Evolutionary conservation across 2,329 filamentous ascomycete species (phyloP).

Genomic region (Fusarium avenaceum): DNA sequence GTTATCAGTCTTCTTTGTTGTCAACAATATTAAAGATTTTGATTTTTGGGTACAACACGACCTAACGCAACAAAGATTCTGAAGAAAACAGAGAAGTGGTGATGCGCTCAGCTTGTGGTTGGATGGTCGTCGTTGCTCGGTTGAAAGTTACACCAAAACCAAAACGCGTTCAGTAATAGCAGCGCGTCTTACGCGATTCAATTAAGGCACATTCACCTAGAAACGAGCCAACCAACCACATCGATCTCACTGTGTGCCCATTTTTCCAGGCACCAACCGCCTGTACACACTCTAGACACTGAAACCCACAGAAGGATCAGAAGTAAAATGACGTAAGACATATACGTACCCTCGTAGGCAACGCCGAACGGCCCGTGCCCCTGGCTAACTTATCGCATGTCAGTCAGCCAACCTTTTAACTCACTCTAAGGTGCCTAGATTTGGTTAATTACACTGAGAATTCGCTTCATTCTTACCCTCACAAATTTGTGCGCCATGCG

Average conservation of each 20-base stretch:
- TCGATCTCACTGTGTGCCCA: constrained; percentile 27
- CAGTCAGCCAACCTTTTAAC: constrained; percentile 27
- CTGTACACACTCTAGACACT: not conserved
- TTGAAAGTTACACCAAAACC: constrained; percentile 6
- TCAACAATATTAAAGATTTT: not conserved
- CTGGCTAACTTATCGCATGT: constrained; percentile 37
- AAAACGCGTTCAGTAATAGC: constrained; percentile 27
- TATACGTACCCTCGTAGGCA: constrained; percentile 27
- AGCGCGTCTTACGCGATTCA: constrained; percentile 40
- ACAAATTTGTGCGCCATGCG: constrained; percentile 49
- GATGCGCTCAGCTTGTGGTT: constrained; percentile 23
- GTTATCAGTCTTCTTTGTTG: not conserved
- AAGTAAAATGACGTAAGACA: constrained; percentile 44
- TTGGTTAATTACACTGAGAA: constrained; percentile 14
- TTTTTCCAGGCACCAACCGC: constrained; percentile 31
- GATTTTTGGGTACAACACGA: constrained; percentile 8
- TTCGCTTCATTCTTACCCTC: constrained; percentile 40
- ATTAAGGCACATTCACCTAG: constrained; percentile 30
- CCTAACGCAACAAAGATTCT: not conserved
- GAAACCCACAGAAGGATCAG: not conserved
- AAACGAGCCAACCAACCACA: not conserved
- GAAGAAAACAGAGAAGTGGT: constrained; percentile 5
- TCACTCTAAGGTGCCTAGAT: not conserved
- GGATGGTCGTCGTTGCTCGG: constrained; percentile 27
- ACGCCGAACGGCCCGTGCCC: constrained; percentile 45